Conservation (phyloP, 768 basidiomycete species). For the Neoboletus magnificus region DNA sequence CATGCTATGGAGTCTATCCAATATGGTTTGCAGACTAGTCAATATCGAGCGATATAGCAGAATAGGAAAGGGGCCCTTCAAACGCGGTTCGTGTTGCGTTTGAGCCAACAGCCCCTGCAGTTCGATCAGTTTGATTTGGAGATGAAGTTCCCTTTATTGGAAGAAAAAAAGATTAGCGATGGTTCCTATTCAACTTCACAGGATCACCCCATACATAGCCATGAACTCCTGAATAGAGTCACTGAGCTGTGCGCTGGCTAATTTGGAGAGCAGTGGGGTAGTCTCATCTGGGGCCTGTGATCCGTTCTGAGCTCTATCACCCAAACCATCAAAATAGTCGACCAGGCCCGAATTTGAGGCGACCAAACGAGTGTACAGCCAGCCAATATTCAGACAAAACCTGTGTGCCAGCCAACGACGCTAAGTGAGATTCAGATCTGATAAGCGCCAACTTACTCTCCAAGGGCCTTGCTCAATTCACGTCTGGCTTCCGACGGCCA, state of each 20-base stretch:
- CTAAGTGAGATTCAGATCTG: background rate
- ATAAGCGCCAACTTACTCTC: conserved; percentile 60
- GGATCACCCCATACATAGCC: conserved; percentile 65
- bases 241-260: conserved; percentile 44
- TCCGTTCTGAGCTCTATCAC: conserved; percentile 2
- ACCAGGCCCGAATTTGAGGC: conserved; percentile 78
- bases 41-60: conserved; percentile 79
- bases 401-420: conserved; percentile 38
- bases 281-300: conserved; percentile 25
- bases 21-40: conserved; percentile 77
- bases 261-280: conserved; percentile 32
- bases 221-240: conserved; percentile 83
- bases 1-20: conserved; percentile 93
- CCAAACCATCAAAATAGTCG: conserved; percentile 35
- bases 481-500: conserved; percentile 94
- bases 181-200: background rate
- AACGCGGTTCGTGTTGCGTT: conserved; percentile 87
- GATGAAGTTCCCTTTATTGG: conserved; percentile 78
- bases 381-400: conserved; percentile 90
- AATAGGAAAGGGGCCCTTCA: conserved; percentile 95
- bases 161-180: conserved; percentile 5
- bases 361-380: conserved; percentile 91
- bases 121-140: conserved; percentile 88
- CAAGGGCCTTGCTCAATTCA: conserved; percentile 79
- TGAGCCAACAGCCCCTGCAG: conserved; percentile 83